These are phyloP conservation scores for Pisolithus albus DNA, from an alignment of 768 basidiomycete species.

Conservation along the genomic window DNA sequence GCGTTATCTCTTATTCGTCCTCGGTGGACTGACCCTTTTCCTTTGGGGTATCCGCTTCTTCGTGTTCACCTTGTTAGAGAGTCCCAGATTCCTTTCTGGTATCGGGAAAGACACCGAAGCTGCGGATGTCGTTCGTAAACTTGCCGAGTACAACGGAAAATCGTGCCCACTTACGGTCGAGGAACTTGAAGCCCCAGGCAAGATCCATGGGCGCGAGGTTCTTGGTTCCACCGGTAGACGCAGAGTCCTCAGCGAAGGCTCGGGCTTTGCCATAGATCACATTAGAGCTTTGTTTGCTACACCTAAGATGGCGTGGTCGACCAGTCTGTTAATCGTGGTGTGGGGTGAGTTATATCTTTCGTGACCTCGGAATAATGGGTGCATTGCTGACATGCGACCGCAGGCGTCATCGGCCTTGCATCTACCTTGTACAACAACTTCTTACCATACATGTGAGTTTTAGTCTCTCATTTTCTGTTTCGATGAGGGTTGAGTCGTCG, in stretches of 20 bases:
- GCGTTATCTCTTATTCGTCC: slow-evolving; percentile 50
- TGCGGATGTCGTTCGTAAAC: slow-evolving; percentile 38
- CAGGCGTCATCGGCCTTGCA: slow-evolving; percentile 68
- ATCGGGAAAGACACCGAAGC: slow-evolving; percentile 48
- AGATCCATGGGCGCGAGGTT: slow-evolving; percentile 3
- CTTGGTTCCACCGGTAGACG: slow-evolving; percentile 12
- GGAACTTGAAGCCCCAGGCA: slow-evolving; percentile 33
- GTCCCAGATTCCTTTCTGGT: slow-evolving; percentile 52
- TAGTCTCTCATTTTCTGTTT: neutral
- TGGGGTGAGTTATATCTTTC: slow-evolving; percentile 30
- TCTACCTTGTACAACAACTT: slow-evolving; percentile 60
- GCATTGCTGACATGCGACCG: neutral
- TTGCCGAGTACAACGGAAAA: slow-evolving; percentile 47
- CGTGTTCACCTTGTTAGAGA: slow-evolving; percentile 47
- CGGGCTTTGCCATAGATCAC: slow-evolving; percentile 35
- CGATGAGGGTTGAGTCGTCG: neutral
- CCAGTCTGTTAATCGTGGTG: slow-evolving; percentile 46
- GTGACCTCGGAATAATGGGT: neutral
- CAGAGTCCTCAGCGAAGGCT: slow-evolving; percentile 34
- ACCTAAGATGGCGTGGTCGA: slow-evolving; percentile 57
- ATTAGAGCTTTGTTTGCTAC: slow-evolving; percentile 59
- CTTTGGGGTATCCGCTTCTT: slow-evolving; percentile 50
- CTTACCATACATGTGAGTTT: slow-evolving; percentile 45
- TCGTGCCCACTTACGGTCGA: slow-evolving; percentile 37
- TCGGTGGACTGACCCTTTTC: slow-evolving; percentile 47